phyloP scores from a whole-genome alignment of 345 rosid species.

The Gossypium australe region DNA sequence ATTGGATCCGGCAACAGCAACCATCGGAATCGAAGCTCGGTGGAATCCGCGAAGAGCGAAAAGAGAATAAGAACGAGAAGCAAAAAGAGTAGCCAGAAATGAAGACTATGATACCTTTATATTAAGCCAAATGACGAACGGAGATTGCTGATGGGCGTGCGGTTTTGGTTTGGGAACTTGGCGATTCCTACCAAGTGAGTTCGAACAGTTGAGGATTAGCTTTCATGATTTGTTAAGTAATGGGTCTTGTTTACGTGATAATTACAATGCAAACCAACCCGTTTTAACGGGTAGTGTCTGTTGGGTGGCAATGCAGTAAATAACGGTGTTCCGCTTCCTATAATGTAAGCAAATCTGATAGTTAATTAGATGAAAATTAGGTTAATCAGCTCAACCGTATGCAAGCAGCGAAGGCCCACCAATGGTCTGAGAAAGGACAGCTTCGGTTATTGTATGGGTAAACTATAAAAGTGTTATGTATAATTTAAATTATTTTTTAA shows the following conservation, averaged over 20 bases:
- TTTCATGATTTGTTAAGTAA: not conserved
- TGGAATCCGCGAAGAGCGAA: conserved; percentile 23
- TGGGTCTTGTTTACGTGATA: not conserved
- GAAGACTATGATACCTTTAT: not conserved
- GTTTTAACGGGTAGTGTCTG: not conserved
- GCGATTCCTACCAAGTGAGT: conserved; percentile 32
- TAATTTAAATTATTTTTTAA: too few species aligned
- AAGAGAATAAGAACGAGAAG: conserved; percentile 21
- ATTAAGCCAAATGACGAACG: not conserved
- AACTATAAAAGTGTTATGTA: too few species aligned
- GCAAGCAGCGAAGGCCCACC: too few species aligned
- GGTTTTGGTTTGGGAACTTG: conserved; percentile 35
- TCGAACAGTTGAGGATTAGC: not conserved
- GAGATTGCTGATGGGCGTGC: not conserved
- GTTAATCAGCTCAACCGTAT: conserved; percentile 15
- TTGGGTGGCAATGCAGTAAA: conserved; percentile 5
- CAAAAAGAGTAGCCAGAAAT: conserved; percentile 35
- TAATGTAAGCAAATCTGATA: not conserved
- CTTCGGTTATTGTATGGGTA: too few species aligned
- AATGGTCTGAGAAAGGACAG: too few species aligned
- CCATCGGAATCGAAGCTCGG: conserved; percentile 37
- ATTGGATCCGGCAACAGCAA: conserved; percentile 54
- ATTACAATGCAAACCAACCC: conserved; percentile 19
- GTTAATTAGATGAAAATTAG: conserved; percentile 4
- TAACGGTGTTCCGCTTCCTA: not conserved